Percentiles rank a stretch among this genome's conserved stretches.
Conservation (phyloP, 495 filamentous ascomycete species). For the Penicillium goetzii region DNA sequence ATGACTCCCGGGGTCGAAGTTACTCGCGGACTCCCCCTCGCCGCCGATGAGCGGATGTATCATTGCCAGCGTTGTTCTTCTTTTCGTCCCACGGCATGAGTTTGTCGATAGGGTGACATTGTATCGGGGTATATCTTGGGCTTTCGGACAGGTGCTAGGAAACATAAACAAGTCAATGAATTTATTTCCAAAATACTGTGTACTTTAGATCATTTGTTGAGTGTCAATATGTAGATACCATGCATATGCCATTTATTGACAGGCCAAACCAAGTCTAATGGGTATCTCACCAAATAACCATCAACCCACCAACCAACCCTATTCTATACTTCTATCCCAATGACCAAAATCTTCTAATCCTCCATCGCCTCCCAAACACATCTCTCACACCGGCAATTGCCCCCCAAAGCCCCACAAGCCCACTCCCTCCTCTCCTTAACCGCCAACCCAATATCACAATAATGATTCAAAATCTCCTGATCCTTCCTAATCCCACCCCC, state of each 20-base stretch:
- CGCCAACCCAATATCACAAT: constrained; percentile 82
- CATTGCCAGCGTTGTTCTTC: not conserved
- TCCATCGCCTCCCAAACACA: constrained; percentile 64
- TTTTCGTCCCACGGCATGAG: not conserved
- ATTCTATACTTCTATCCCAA: constrained; percentile 1
- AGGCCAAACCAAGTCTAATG: constrained; percentile 7
- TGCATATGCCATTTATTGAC: constrained; percentile 8
- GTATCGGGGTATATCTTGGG: constrained; percentile 5
- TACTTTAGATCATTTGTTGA: not conserved
- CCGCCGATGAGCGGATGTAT: constrained; percentile 22
- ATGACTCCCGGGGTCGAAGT: constrained; percentile 28
- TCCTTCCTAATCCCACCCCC: constrained; percentile 67
- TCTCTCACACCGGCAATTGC: constrained; percentile 78
- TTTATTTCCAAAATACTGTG: not conserved
- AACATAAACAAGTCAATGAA: constrained; percentile 10
- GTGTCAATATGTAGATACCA: constrained; percentile 12
- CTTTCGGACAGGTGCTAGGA: constrained; percentile 6
- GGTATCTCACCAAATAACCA: constrained; percentile 13
- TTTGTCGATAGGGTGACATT: not conserved
- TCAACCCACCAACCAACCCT: not conserved
- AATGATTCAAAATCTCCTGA: constrained; percentile 89
- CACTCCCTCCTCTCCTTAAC: constrained; percentile 85
- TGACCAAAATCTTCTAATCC: constrained; percentile 6
- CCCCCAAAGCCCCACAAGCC: constrained; percentile 82
- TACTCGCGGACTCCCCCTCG: constrained; percentile 39